These are phyloP conservation scores for Schizopora paradoxa DNA, from an alignment of 1,284 basidiomycete species.

Conservation along the genomic window DNA sequence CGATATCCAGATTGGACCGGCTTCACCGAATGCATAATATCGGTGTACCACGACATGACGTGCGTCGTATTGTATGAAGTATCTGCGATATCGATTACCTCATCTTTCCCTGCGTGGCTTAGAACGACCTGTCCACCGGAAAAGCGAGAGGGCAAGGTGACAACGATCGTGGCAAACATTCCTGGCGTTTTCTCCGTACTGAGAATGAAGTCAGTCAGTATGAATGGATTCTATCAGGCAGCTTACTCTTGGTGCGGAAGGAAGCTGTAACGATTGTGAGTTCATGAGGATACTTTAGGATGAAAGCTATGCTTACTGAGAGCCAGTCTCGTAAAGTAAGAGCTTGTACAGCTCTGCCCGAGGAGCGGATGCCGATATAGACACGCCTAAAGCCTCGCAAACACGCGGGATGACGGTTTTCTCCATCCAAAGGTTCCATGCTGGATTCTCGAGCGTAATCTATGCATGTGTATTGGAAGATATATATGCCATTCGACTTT, in stretches of 20 bases:
- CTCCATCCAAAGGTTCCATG: slow-evolving; percentile 30
- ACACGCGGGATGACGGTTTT: slow-evolving; percentile 24
- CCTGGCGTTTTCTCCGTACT: slow-evolving; percentile 37
- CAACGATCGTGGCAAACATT: slow-evolving; percentile 42
- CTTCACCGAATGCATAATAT: slow-evolving; percentile 41
- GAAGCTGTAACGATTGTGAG: slow-evolving; percentile 18
- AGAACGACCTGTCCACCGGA: slow-evolving; percentile 38
- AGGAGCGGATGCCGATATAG: slow-evolving; percentile 21
- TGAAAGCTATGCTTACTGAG: slow-evolving; percentile 31
- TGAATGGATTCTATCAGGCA: neutral
- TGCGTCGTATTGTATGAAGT: slow-evolving; percentile 29
- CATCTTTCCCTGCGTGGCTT: slow-evolving; percentile 29
- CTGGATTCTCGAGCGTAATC: slow-evolving; percentile 31
- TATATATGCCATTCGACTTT: too few relatives aligned
- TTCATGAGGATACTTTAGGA: neutral
- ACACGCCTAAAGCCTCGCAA: slow-evolving; percentile 32
- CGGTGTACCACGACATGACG: slow-evolving; percentile 44
- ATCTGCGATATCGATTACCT: slow-evolving; percentile 30
- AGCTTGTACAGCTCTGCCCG: slow-evolving; percentile 41
- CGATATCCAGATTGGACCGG: slow-evolving; percentile 40
- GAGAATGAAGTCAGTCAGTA: slow-evolving; percentile 3
- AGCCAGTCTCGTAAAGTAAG: slow-evolving; percentile 40
- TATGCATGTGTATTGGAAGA: too few relatives aligned
- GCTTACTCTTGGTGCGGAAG: slow-evolving; percentile 29
- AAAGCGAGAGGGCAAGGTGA: slow-evolving; percentile 40